Evolutionary conservation across 2,329 filamentous ascomycete species (phyloP).

Genomic region (Monosporascus cannonballus): DNA sequence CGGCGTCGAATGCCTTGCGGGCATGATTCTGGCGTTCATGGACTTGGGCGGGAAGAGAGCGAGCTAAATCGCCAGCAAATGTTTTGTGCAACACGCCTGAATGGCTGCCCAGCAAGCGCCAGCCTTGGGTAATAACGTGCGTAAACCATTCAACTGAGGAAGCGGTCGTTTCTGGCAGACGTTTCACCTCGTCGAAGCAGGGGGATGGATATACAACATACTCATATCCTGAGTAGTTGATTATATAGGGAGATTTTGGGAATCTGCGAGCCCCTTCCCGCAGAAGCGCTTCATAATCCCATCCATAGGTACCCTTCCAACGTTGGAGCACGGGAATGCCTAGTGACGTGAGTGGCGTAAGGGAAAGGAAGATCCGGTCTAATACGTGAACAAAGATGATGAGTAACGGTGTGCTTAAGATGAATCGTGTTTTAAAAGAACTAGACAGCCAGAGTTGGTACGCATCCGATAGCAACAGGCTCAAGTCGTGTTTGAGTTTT

Average conservation of each 20-base stretch:
- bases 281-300: constrained; percentile 7
- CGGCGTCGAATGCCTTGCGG: too few species aligned
- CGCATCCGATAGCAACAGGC: too few species aligned
- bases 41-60: constrained; percentile 6
- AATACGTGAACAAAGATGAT: too few species aligned
- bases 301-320: not conserved
- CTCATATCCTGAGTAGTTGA: constrained; percentile 7
- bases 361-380: too few species aligned
- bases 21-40: constrained; percentile 5
- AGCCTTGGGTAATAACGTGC: constrained; percentile 5
- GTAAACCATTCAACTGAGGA: constrained; percentile 9
- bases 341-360: not conserved
- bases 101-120: constrained; percentile 8
- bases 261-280: constrained; percentile 4
- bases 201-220: constrained; percentile 9
- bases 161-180: constrained; percentile 2
- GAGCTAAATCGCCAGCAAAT: constrained; percentile 8
- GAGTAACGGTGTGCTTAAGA: too few species aligned
- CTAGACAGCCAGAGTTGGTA: too few species aligned
- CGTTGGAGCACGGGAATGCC: constrained; percentile 2
- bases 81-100: constrained; percentile 4
- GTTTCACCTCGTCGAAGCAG: constrained; percentile 11
- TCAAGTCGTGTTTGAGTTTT: too few species aligned
- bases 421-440: too few species aligned
- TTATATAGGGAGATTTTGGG: constrained; percentile 10